Evolutionary conservation across 2,329 filamentous ascomycete genomes (phyloP).

Genomic region (Colletotrichum tropicicola): DNA sequence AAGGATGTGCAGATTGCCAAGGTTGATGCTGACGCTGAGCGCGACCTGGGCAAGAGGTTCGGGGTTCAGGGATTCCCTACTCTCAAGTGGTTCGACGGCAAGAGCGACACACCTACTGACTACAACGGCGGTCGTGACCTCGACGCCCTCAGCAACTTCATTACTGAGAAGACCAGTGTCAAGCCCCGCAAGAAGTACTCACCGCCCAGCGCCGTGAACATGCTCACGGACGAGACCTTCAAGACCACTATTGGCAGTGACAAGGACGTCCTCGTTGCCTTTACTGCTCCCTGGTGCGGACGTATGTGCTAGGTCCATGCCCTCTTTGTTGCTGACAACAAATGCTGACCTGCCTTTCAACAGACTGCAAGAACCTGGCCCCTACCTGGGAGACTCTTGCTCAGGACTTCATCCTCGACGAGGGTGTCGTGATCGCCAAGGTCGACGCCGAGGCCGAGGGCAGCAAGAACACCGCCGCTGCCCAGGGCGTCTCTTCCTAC

Average conservation of each 20-base stretch:
- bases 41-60: constrained; percentile 83
- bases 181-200: constrained; percentile 81
- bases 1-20: constrained; percentile 87
- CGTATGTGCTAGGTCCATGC: constrained; percentile 72
- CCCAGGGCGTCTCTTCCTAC: constrained; percentile 84
- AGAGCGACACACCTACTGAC: constrained; percentile 84
- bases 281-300: constrained; percentile 98
- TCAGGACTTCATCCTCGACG: constrained; percentile 80
- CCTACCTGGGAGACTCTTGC: constrained; percentile 91
- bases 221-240: constrained; percentile 84
- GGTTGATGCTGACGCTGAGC: constrained; percentile 93
- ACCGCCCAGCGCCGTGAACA: constrained; percentile 78
- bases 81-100: constrained; percentile 97
- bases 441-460: constrained; percentile 92
- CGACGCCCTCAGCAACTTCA: constrained; percentile 83
- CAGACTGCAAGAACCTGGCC: constrained; percentile 96
- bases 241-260: constrained; percentile 80
- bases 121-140: constrained; percentile 90
- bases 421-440: constrained; percentile 88
- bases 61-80: constrained; percentile 96
- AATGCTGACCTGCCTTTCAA: constrained; percentile 16
- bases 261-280: constrained; percentile 92
- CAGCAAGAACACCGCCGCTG: constrained; percentile 79
- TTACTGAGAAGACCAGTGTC: constrained; percentile 86
- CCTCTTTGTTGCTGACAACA: neutral